Base-by-base conservation (phyloP, 805 yeast genomes). In the Saccharomyces paradoxus region DNA sequence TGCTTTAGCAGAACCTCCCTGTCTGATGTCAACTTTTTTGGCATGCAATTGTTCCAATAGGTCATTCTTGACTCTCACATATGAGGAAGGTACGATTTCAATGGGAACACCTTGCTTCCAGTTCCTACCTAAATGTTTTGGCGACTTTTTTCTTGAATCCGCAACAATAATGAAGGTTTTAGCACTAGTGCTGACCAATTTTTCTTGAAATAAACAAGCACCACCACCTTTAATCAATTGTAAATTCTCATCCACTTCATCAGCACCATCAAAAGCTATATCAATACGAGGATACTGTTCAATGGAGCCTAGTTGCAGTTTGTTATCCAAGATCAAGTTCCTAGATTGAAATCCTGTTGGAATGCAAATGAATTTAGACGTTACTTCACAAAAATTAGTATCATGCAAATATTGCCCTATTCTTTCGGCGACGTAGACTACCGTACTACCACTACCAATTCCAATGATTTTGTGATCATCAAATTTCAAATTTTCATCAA, bases 191-290 rank as follows among this genome's bases (percentile, higher is more conserved):
- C 97, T 96, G 13, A 94, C 96, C 53, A 94, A 77, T 73, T 94
- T 94, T 71, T 94, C 99, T 74, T 92, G 99, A 74, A 94, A 86
- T 58, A 90, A 77, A 71, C 99, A 94, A 1, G 97, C 99, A 46
- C 99, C 99, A 50, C 99, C 99, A 61, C 99, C 99, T 73, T 94
- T 94, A 69, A 94, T 94, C 64, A 91, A 83, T 67, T 90, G 88
- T 63, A 94, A 77, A 22, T 77, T 67, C 4, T 81, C 67, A 71
- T 92, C 99, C 55, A 91, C 91, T 72, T 94, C 99, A 71, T 94
- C 99, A 2, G 99, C 98, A 48, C 99, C 99, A 71, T 94, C 99
- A 69, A 94, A 94, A 1, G 97, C 96, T 62, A 94, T 82, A 68
- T 94, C 99, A 48, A 94, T 74, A 27, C 78, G 78, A 2, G 96